These are phyloP conservation scores for Mrakia hoshinonis DNA, from an alignment of 768 basidiomycete genomes.

Conservation along the genomic window DNA sequence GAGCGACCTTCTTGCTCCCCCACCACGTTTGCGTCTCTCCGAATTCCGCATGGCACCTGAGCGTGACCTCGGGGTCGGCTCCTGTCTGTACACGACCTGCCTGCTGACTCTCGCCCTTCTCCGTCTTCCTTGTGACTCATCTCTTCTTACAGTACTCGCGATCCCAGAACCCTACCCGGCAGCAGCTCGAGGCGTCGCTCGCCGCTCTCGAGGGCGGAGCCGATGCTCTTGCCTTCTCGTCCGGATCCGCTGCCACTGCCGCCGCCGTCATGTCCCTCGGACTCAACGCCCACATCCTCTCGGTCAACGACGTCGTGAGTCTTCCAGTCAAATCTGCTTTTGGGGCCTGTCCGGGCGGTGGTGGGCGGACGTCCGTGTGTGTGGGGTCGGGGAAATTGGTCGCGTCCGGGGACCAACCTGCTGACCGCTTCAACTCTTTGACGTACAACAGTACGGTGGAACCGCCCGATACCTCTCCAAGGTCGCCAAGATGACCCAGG, in stretches of 20 bases:
- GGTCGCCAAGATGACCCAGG: conserved; percentile 2
- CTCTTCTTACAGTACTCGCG: conserved; percentile 71
- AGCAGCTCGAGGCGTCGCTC: conserved; percentile 66
- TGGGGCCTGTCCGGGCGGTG: background rate
- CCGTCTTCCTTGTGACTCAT: background rate
- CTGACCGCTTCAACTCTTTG: background rate
- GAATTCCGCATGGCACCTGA: background rate
- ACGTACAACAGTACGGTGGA: background rate
- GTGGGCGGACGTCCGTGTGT: no score
- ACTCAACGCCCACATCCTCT: conserved; percentile 15
- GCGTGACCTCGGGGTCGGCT: background rate
- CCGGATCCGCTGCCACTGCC: conserved; percentile 62
- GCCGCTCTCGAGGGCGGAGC: conserved; percentile 73
- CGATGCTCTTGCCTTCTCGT: conserved; percentile 68
- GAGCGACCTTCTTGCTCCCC: background rate
- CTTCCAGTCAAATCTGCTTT: background rate
- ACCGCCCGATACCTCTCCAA: conserved; percentile 6
- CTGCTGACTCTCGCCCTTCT: background rate
- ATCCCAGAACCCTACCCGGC: conserved; percentile 77
- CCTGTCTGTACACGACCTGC: background rate
- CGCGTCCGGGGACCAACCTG: background rate
- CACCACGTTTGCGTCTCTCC: background rate
- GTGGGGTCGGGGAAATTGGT: no score
- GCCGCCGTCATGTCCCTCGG: conserved; percentile 17
- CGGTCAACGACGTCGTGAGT: conserved; percentile 12